Evolutionary conservation across 1,284 basidiomycete genomes (phyloP).

Genomic region (Sanghuangporus baumii): DNA sequence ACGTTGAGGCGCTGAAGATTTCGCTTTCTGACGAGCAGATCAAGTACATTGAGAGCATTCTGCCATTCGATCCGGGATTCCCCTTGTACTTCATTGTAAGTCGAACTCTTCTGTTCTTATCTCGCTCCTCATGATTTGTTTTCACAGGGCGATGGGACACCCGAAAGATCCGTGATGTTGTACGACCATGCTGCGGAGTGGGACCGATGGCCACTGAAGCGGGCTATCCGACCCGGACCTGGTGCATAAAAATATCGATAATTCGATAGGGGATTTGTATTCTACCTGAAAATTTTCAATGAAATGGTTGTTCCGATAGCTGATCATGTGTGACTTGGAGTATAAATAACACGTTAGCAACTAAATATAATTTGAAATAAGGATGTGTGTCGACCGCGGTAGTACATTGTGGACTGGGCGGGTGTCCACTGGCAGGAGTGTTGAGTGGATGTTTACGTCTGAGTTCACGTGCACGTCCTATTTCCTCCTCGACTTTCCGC

Average conservation of each 20-base stretch:
- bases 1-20: conserved; percentile 23
- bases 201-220: conserved; percentile 4
- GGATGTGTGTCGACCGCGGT: too few relatives aligned
- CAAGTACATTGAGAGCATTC: conserved; percentile 17
- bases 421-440: too few relatives aligned
- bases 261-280: background rate
- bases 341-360: too few relatives aligned
- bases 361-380: too few relatives aligned
- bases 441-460: background rate
- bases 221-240: background rate
- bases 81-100: conserved; percentile 23
- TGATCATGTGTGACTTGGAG: too few relatives aligned
- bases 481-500: background rate
- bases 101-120: background rate
- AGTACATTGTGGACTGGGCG: too few relatives aligned
- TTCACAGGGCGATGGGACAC: conserved; percentile 12
- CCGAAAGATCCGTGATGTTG: background rate
- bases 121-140: background rate
- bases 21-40: conserved; percentile 23
- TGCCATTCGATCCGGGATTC: conserved; percentile 23
- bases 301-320: too few relatives aligned
- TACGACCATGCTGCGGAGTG: background rate
- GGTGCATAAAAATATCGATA: background rate
- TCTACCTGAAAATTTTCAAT: too few relatives aligned
- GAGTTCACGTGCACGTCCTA: background rate